These are phyloP conservation scores for Cordyceps pruinosa DNA, from an alignment of 2,329 filamentous ascomycete genomes.

Conservation along the genomic window DNA sequence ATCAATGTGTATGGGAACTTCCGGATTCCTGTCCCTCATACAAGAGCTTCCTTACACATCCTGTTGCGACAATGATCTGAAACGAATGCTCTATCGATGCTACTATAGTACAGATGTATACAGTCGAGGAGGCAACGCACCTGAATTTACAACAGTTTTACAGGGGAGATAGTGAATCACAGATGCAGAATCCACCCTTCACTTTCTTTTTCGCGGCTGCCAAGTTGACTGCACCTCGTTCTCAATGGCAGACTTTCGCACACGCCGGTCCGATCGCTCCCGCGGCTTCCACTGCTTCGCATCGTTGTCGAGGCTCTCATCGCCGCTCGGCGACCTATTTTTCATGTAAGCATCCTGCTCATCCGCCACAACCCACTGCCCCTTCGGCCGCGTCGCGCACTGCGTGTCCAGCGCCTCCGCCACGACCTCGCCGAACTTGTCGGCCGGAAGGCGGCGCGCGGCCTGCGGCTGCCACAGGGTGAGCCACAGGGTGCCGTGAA, in stretches of 20 bases:
- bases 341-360: too few relatives aligned
- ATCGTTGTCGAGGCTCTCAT: background rate
- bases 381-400: background rate
- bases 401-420: conserved; percentile 10
- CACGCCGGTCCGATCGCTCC: background rate
- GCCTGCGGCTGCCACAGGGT: conserved; percentile 16
- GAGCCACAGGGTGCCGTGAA: conserved; percentile 23
- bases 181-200: background rate
- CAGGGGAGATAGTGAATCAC: background rate
- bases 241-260: background rate
- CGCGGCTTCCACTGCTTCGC: background rate
- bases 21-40: too few relatives aligned
- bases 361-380: too few relatives aligned
- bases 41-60: too few relatives aligned
- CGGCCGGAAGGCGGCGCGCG: conserved; percentile 13
- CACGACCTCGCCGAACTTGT: conserved; percentile 17
- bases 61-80: background rate
- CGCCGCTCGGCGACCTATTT: too few relatives aligned
- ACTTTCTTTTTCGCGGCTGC: background rate
- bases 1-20: too few relatives aligned
- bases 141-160: background rate
- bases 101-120: background rate
- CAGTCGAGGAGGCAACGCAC: background rate
- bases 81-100: background rate
- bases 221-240: background rate